Conservation (phyloP, 805 yeast genomes). For the Ogataea haglerorum region DNA sequence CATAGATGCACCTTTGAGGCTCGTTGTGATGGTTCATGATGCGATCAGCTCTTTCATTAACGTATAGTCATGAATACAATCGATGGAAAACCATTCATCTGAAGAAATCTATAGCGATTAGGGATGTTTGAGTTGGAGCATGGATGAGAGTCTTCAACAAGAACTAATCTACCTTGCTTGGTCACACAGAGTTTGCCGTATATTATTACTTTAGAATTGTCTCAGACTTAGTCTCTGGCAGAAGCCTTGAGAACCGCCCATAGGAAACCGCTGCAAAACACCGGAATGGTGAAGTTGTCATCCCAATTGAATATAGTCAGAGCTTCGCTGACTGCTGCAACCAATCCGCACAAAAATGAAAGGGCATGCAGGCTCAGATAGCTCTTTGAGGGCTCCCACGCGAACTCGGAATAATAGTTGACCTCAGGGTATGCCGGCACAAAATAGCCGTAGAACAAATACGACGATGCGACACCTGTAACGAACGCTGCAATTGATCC, state of each 20-base stretch:
- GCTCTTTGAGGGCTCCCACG: constrained; percentile 65
- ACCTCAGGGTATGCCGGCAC: constrained; percentile 59
- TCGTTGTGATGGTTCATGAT: too few species aligned
- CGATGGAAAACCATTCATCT: too few species aligned
- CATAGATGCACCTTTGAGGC: too few species aligned
- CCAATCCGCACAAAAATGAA: constrained; percentile 66
- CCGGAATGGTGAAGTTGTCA: constrained; percentile 94
- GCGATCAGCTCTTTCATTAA: too few species aligned
- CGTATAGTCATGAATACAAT: too few species aligned
- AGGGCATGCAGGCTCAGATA: constrained; percentile 48
- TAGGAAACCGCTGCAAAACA: constrained; percentile 68
- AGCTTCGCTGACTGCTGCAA: constrained; percentile 86
- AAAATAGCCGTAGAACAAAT: constrained; percentile 66
- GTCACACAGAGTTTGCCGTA: not conserved
- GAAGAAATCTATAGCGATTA: too few species aligned
- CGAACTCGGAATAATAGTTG: constrained; percentile 49
- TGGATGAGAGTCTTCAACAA: too few species aligned
- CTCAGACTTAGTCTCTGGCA: not conserved
- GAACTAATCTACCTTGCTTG: too few species aligned
- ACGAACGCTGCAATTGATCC: constrained; percentile 86
- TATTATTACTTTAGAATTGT: not conserved
- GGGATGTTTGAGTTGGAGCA: too few species aligned
- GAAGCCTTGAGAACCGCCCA: constrained; percentile 23
- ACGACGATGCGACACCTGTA: constrained; percentile 66
- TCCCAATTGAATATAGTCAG: constrained; percentile 74